Conservation (phyloP, 768 basidiomycete species). For the Neoboletus subvelutipes region DNA sequence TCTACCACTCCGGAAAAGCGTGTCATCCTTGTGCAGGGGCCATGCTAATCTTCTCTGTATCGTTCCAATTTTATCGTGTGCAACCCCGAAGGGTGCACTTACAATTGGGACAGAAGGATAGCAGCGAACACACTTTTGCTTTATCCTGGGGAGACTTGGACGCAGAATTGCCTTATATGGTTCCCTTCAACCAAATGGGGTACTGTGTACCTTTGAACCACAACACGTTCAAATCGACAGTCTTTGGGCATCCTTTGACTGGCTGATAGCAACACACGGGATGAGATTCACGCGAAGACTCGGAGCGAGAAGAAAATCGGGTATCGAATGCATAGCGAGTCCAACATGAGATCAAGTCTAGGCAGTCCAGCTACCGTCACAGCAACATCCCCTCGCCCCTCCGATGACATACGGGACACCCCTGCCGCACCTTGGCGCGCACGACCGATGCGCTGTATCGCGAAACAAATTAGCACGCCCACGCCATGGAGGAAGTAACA, state of each 20-base stretch:
- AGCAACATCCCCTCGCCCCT: slow-evolving; percentile 45
- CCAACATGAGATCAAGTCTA: slow-evolving; percentile 12
- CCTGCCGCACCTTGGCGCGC: slow-evolving; percentile 57
- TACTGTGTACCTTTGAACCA: neutral
- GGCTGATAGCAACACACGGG: neutral
- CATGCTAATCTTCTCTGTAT: slow-evolving; percentile 99
- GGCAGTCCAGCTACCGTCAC: neutral
- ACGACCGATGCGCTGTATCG: slow-evolving; percentile 65
- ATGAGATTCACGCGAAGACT: neutral
- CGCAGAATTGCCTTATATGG: slow-evolving; percentile 1
- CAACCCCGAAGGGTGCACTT: slow-evolving; percentile 83
- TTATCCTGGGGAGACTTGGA: slow-evolving; percentile 19
- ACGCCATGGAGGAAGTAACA: neutral
- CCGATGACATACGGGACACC: slow-evolving; percentile 78
- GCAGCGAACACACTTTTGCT: slow-evolving; percentile 14
- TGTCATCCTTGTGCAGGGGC: slow-evolving; percentile 99
- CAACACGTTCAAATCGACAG: neutral
- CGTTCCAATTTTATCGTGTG: slow-evolving; percentile 99
- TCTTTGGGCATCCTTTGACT: neutral
- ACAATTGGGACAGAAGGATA: rapidly evolving
- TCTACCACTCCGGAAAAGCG: slow-evolving; percentile 93
- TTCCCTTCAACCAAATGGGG: neutral
- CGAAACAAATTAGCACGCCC: neutral
- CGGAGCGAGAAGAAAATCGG: neutral
- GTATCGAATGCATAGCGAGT: slow-evolving; percentile 16